These are phyloP conservation scores for Aulographum hederae DNA, from an alignment of 2,329 filamentous ascomycete genomes.

Conservation along the genomic window DNA sequence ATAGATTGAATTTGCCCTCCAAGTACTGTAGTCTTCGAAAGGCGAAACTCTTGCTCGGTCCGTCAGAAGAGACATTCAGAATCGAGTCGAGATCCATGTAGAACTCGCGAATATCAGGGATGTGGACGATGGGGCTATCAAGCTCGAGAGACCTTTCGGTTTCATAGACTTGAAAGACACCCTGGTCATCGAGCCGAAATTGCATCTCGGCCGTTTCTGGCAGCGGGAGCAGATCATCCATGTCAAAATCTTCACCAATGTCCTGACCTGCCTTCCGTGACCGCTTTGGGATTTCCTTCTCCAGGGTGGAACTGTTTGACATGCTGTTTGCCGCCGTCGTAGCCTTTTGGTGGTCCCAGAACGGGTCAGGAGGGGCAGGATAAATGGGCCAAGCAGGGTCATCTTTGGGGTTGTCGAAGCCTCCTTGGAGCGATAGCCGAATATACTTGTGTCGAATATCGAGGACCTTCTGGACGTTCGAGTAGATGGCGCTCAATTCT, in stretches of 20 bases:
- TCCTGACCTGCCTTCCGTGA: conserved; percentile 68
- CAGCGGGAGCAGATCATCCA: conserved; percentile 59
- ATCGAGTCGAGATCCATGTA: conserved; percentile 88
- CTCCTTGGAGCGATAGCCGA: conserved; percentile 61
- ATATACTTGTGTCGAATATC: conserved; percentile 84
- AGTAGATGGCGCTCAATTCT: conserved; percentile 73
- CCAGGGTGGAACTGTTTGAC: conserved; percentile 17
- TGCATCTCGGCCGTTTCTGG: conserved; percentile 52
- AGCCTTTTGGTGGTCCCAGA: conserved; percentile 52
- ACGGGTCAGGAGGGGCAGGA: conserved; percentile 76
- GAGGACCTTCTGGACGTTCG: conserved; percentile 76
- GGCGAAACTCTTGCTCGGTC: conserved; percentile 91
- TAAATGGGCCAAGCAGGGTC: conserved; percentile 73
- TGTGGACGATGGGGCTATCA: conserved; percentile 53
- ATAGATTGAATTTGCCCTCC: conserved; percentile 93
- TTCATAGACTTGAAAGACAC: conserved; percentile 87
- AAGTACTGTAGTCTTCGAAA: conserved; percentile 88
- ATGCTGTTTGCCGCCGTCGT: conserved; percentile 16
- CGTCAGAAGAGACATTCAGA: conserved; percentile 78
- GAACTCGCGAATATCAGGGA: conserved; percentile 88
- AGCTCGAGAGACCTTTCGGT: conserved; percentile 41
- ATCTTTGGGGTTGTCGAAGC: conserved; percentile 76
- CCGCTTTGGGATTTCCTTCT: conserved; percentile 9
- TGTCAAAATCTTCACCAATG: conserved; percentile 81
- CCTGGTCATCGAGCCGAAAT: conserved; percentile 63